Conservation (phyloP, 139 green algal genomes). For the Chlorokybus atmophyticus region DNA sequence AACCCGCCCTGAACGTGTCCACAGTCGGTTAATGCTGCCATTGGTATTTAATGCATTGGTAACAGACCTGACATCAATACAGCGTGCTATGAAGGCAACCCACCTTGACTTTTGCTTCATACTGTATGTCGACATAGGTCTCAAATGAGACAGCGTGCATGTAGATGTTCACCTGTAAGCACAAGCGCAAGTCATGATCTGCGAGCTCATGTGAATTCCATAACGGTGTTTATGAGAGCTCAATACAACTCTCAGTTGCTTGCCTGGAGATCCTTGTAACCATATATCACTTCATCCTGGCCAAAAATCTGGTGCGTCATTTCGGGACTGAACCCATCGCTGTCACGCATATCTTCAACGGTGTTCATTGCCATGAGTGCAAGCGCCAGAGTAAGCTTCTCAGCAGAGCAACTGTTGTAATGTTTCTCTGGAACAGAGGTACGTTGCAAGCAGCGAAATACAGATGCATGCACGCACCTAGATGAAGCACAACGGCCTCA, state of each 20-base stretch:
- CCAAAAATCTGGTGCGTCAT: slow-evolving; percentile 14
- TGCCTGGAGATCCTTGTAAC: slow-evolving; percentile 18
- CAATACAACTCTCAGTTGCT: neutral
- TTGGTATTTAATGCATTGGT: neutral
- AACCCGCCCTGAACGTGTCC: neutral
- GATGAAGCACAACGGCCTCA: no score
- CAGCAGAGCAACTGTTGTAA: no score
- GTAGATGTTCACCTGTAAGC: slow-evolving; percentile 7
- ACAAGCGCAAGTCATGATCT: neutral
- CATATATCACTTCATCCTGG: slow-evolving; percentile 7
- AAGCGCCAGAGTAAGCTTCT: no score
- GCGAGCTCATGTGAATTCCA: neutral
- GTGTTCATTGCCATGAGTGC: slow-evolving; percentile 3
- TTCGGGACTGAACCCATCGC: slow-evolving; percentile 10
- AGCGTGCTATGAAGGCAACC: no score
- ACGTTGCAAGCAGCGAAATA: no score
- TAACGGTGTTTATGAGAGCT: neutral
- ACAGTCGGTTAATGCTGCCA: neutral
- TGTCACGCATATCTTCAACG: slow-evolving; percentile 6
- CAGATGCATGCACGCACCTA: no score
- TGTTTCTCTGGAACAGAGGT: no score
- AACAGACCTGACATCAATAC: no score
- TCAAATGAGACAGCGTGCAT: slow-evolving; percentile 15
- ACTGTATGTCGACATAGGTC: slow-evolving; percentile 14
- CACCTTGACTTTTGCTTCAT: slow-evolving; percentile 3